Percentiles rank a stretch among this genome's conserved stretches.
phyloP scores from a whole-genome alignment of 2,329 filamentous ascomycete genomes.

The Chaetoscypha palmicola region DNA sequence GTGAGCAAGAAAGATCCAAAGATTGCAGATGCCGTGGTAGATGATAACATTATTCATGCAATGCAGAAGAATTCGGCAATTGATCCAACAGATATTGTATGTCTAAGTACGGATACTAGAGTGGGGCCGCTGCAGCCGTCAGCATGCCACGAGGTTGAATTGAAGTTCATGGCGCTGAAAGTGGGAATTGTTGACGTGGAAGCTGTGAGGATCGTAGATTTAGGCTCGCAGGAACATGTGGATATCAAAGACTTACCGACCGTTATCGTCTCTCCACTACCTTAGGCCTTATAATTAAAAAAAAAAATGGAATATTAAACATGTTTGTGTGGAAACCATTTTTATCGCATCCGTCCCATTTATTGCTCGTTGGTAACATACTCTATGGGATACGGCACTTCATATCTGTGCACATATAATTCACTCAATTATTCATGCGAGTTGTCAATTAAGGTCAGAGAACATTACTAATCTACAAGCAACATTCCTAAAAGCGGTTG shows the following conservation, averaged over 20 bases:
- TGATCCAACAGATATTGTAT: constrained; percentile 63
- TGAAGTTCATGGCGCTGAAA: constrained; percentile 62
- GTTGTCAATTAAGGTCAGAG: too few relatives aligned
- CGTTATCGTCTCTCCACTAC: constrained; percentile 45
- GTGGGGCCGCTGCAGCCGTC: constrained; percentile 66
- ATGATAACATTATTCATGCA: constrained; percentile 64
- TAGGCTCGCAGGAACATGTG: constrained; percentile 67
- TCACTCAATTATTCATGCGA: too few relatives aligned
- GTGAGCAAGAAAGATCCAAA: constrained; percentile 35
- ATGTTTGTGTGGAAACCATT: too few relatives aligned
- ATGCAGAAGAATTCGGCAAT: constrained; percentile 60
- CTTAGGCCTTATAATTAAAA: too few relatives aligned
- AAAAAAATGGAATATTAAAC: too few relatives aligned
- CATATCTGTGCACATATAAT: too few relatives aligned
- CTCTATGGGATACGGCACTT: too few relatives aligned
- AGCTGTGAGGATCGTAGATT: constrained; percentile 64
- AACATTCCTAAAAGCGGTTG: too few relatives aligned
- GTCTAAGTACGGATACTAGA: constrained; percentile 65
- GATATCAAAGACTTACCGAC: constrained; percentile 70
- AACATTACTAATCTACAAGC: too few relatives aligned
- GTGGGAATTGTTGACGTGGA: constrained; percentile 65
- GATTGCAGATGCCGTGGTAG: constrained; percentile 59
- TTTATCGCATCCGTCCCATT: too few relatives aligned
- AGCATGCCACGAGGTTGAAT: constrained; percentile 65
- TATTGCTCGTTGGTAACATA: too few relatives aligned